Evolutionary conservation across 2,329 filamentous ascomycete species (phyloP).

Genomic region (Verticillium longisporum): DNA sequence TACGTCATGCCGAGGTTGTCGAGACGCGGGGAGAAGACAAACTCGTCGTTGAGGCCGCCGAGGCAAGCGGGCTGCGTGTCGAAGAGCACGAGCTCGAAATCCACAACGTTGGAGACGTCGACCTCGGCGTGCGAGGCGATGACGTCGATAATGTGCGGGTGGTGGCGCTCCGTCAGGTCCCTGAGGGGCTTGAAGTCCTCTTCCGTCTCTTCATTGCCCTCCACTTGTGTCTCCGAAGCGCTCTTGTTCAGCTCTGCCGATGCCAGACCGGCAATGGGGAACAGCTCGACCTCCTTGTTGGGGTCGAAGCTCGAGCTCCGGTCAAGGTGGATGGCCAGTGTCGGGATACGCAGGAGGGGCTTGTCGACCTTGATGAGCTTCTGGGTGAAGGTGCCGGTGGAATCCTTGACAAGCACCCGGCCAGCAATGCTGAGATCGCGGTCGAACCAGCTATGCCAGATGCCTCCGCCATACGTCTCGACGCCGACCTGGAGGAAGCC

Average conservation of each 20-base stretch:
- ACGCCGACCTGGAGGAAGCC: conserved; percentile 93
- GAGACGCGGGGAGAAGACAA: conserved; percentile 91
- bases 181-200: conserved; percentile 67
- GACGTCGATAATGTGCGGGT: conserved; percentile 77
- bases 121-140: conserved; percentile 75
- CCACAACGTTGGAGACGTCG: conserved; percentile 64
- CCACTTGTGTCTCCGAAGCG: conserved; percentile 30
- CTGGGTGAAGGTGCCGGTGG: conserved; percentile 68
- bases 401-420: conserved; percentile 71
- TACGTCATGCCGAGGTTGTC: conserved; percentile 97
- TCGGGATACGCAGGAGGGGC: conserved; percentile 87
- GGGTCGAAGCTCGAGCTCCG: conserved; percentile 80
- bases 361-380: conserved; percentile 86
- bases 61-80: conserved; percentile 89
- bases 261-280: conserved; percentile 84
- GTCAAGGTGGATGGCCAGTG: conserved; percentile 88
- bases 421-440: conserved; percentile 88
- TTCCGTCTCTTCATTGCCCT: conserved; percentile 32
- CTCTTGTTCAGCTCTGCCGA: conserved; percentile 82
- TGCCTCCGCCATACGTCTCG: conserved; percentile 91
- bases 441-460: conserved; percentile 99
- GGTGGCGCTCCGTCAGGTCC: conserved; percentile 74
- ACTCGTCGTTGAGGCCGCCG: conserved; percentile 85
- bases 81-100: conserved; percentile 96
- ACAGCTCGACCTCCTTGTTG: conserved; percentile 95